Conservation (phyloP, 495 filamentous ascomycete genomes). For the Aspergillus affinis region DNA sequence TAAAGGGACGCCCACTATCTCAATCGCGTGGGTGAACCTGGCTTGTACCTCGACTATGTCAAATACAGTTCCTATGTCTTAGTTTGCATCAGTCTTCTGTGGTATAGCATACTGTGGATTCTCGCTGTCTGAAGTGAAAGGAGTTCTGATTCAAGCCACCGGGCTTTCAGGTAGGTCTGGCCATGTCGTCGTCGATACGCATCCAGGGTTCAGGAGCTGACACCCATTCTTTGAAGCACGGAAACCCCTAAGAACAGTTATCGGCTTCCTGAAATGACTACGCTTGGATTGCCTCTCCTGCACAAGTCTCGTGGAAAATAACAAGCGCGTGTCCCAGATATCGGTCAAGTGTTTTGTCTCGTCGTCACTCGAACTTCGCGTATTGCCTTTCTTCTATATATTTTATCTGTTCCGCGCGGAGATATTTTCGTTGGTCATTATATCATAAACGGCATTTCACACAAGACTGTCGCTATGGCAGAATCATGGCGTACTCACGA, state of each 20-base stretch:
- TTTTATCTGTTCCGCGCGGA: neutral
- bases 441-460: neutral
- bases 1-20: neutral
- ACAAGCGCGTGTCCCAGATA: neutral
- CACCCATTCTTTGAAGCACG: neutral
- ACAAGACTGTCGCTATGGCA: neutral
- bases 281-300: neutral
- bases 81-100: neutral
- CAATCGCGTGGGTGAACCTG: neutral
- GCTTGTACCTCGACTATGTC: neutral
- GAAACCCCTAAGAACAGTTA: neutral
- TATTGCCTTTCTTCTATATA: neutral
- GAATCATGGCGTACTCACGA: conserved; percentile 62
- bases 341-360: neutral
- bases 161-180: neutral
- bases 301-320: neutral
- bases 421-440: neutral
- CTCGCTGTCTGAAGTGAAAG: neutral
- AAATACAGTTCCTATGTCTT: neutral
- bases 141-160: too few species aligned
- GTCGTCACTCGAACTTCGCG: neutral
- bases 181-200: neutral
- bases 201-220: neutral
- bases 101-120: neutral
- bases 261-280: neutral